These are phyloP conservation scores for Mucor velutinosus DNA, from an alignment of 371 early-diverging fungal genomes.

Conservation along the genomic window DNA sequence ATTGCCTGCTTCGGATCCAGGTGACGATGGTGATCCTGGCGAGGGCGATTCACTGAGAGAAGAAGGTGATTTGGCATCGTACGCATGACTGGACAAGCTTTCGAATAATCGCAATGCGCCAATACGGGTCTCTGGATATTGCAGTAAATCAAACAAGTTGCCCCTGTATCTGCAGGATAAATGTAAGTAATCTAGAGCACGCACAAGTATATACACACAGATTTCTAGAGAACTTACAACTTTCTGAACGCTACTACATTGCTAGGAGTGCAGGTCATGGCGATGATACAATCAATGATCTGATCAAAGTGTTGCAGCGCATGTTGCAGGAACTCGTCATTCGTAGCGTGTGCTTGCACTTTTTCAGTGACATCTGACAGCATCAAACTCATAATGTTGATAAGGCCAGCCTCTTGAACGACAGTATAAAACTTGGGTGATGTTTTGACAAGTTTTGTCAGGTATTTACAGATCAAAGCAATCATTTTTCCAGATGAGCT, in stretches of 20 bases:
- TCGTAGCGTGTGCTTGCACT: neutral
- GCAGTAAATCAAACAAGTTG: conserved; percentile 61
- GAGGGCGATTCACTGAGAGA: neutral
- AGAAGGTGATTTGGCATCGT: conserved; percentile 8
- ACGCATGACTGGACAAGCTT: conserved; percentile 52
- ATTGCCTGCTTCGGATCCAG: conserved; percentile 11
- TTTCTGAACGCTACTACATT: conserved; percentile 38
- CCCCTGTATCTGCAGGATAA: conserved; percentile 40
- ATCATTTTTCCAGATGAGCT: conserved; percentile 58
- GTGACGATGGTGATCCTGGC: neutral
- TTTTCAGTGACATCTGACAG: conserved; percentile 55
- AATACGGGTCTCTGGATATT: conserved; percentile 55
- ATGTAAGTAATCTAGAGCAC: neutral
- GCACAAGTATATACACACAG: neutral
- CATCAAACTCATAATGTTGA: conserved; percentile 63
- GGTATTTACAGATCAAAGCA: conserved; percentile 53
- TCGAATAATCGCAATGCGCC: conserved; percentile 57
- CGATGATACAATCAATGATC: conserved; percentile 56
- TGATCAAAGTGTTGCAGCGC: conserved; percentile 55
- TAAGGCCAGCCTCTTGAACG: conserved; percentile 66
- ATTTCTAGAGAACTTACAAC: conserved; percentile 27
- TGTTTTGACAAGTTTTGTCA: conserved; percentile 44
- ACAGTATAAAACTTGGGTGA: conserved; percentile 58
- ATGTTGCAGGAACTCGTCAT: conserved; percentile 45
- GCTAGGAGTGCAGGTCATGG: conserved; percentile 37